Conservation (phyloP, 345 rosid genomes). For the Citrus sp. region DNA sequence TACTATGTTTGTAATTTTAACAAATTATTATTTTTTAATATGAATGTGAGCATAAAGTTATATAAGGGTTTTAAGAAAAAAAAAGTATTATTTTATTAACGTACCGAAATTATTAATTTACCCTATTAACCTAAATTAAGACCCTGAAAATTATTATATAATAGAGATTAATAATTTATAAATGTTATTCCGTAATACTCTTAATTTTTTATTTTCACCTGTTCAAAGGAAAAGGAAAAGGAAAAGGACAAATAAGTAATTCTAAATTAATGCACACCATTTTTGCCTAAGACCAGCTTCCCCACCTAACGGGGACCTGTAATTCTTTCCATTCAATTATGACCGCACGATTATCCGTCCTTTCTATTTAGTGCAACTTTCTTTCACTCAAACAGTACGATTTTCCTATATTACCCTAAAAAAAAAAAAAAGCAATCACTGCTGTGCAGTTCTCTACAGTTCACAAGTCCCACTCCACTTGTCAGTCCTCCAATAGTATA, state of each 20-base stretch:
- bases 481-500: slow-evolving; percentile 16
- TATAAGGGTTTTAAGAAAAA: too few relatives aligned
- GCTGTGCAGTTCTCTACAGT: neutral
- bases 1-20: too few relatives aligned
- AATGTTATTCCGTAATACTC: too few relatives aligned
- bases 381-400: neutral
- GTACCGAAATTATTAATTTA: too few relatives aligned
- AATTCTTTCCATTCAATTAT: neutral
- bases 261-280: neutral
- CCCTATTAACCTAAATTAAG: too few relatives aligned
- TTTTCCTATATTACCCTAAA: neutral
- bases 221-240: neutral
- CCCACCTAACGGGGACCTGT: slow-evolving; percentile 12
- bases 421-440: slow-evolving; percentile 15
- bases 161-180: too few relatives aligned
- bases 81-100: too few relatives aligned
- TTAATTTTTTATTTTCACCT: neutral
- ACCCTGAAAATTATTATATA: too few relatives aligned
- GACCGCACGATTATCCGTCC: neutral
- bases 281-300: slow-evolving; percentile 1
- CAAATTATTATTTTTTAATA: too few relatives aligned
- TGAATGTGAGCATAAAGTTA: too few relatives aligned
- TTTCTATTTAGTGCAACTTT: neutral
- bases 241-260: slow-evolving; percentile 2
- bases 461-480: slow-evolving; percentile 21